Percentiles rank a stretch among this genome's conserved stretches.
phyloP scores from a whole-genome alignment of 345 rosid species.

The Eucalyptus brandiana region DNA sequence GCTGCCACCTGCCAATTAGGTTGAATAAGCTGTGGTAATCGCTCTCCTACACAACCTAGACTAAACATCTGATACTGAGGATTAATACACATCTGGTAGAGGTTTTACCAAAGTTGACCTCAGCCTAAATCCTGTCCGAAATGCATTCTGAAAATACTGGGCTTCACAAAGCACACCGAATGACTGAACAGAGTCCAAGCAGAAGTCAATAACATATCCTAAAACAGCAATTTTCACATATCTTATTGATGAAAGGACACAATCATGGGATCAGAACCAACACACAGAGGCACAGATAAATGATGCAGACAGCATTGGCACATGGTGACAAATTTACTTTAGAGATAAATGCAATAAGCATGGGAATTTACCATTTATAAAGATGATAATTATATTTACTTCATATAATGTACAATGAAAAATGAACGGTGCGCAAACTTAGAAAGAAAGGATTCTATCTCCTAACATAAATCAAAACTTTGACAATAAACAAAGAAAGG shows the following conservation, averaged over 20 bases:
- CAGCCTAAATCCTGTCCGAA: conserved; percentile 82
- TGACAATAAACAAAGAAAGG: background rate
- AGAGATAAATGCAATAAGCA: background rate
- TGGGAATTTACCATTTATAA: background rate
- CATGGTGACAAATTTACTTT: background rate
- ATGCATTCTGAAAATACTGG: conserved; percentile 79
- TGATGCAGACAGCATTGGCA: background rate
- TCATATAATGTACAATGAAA: background rate
- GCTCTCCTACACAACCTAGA: background rate
- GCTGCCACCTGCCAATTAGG: conserved; percentile 69
- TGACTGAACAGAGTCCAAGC: conserved; percentile 31
- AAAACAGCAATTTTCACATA: background rate
- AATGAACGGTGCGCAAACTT: background rate
- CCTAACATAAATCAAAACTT: background rate
- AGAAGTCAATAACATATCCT: background rate
- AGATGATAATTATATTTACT: background rate
- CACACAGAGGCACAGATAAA: background rate
- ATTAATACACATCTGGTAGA: background rate
- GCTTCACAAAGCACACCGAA: conserved; percentile 68
- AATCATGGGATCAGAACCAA: background rate
- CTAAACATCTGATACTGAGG: background rate
- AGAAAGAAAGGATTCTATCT: background rate
- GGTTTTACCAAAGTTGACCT: conserved; percentile 82
- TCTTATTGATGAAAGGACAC: background rate
- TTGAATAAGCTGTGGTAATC: background rate